phyloP scores from a whole-genome alignment of 371 early-diverging fungal species.

The Mucor sp. region DNA sequence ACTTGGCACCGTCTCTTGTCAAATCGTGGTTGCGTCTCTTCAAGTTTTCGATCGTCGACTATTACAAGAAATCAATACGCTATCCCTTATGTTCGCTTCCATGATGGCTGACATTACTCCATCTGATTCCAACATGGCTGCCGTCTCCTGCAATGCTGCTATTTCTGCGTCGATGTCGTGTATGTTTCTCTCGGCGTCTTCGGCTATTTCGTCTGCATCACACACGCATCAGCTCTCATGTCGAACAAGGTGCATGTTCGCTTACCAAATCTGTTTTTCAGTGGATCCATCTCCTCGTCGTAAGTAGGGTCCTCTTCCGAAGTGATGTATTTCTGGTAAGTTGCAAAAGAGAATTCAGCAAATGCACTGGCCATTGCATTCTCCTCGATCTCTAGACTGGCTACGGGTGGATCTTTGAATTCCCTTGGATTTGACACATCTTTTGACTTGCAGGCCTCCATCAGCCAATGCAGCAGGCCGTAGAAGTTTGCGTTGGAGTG shows the following conservation, averaged over 20 bases:
- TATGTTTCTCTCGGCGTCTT: background rate
- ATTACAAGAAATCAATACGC: background rate
- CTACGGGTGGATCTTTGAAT: background rate
- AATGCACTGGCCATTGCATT: background rate
- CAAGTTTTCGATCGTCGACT: background rate
- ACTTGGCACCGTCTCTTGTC: background rate
- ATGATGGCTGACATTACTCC: background rate
- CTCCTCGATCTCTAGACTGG: background rate
- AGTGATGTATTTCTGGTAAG: background rate
- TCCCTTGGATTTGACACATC: background rate
- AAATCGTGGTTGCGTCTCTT: background rate
- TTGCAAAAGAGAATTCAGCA: background rate
- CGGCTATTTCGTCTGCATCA: background rate
- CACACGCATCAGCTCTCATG: background rate
- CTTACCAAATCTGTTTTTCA: background rate
- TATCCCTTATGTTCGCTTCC: background rate
- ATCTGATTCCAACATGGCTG: background rate
- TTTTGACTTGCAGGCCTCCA: background rate
- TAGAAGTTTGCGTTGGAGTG: slow-evolving; percentile 10
- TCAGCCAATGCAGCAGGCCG: slow-evolving; percentile 10
- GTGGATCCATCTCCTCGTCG: background rate
- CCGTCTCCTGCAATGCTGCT: background rate
- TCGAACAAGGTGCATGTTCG: background rate
- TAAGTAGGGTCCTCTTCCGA: background rate
- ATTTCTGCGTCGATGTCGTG: background rate